Evolutionary conservation across 371 early-diverging fungal species (phyloP).

Genomic region (Chytridiales sp.): DNA sequence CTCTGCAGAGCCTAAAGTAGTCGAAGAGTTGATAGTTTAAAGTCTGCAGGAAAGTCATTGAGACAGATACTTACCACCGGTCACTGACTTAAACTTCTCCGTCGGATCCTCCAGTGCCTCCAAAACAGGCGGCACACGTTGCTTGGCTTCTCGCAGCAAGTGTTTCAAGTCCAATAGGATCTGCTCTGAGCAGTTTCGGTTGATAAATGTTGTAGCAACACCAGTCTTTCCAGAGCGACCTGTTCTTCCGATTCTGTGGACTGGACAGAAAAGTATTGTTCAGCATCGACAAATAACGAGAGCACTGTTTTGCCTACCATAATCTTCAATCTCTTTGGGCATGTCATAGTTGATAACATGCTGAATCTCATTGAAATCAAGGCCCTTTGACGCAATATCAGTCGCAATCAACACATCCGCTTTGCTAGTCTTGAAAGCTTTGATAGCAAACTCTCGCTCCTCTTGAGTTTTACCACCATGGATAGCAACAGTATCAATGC

Average conservation of each 20-base stretch:
- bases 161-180: conserved; percentile 92
- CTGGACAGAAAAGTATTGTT: conserved; percentile 30
- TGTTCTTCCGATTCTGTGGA: conserved; percentile 98
- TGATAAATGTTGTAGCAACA: conserved; percentile 94
- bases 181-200: conserved; percentile 78
- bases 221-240: conserved; percentile 98
- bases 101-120: conserved; percentile 84
- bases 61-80: conserved; percentile 48
- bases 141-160: conserved; percentile 89
- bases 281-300: conserved; percentile 9
- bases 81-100: conserved; percentile 67
- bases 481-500: conserved; percentile 90
- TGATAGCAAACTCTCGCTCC: conserved; percentile 56
- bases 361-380: conserved; percentile 91
- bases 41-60: background rate
- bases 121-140: conserved; percentile 86
- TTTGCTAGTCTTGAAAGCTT: conserved; percentile 74
- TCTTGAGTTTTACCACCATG: conserved; percentile 87
- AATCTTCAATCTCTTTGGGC: conserved; percentile 97
- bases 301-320: conserved; percentile 50
- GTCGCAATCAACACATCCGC: conserved; percentile 91
- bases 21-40: conserved; percentile 14
- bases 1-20: conserved; percentile 53
- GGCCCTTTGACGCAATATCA: conserved; percentile 89
- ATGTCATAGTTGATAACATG: conserved; percentile 95